Percentiles rank a stretch among this genome's conserved stretches.
phyloP scores from a whole-genome alignment of 495 filamentous ascomycete genomes.

The Penicillium cataractarum region DNA sequence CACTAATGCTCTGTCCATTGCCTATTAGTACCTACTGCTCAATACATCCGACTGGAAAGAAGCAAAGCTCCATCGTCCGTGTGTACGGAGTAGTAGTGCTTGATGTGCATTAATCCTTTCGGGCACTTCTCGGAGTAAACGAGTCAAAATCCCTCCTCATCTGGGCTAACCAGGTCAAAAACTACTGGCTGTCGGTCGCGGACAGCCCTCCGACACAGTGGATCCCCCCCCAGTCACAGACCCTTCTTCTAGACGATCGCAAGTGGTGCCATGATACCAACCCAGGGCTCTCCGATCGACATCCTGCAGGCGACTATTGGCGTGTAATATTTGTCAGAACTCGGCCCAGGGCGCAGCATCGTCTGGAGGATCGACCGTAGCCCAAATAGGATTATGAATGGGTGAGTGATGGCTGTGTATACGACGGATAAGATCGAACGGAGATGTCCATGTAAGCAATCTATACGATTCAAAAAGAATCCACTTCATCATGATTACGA shows the following conservation, averaged over 20 bases:
- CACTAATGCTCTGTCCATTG: background rate
- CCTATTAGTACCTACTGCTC: background rate
- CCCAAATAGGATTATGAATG: background rate
- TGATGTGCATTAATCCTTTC: too few species aligned
- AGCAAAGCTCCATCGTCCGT: background rate
- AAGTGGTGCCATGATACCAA: conserved; percentile 1
- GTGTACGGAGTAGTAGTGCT: too few species aligned
- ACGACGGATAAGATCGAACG: background rate
- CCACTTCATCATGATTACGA: background rate
- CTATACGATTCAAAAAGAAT: background rate
- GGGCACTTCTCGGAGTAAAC: background rate
- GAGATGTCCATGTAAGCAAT: background rate
- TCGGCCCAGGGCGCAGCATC: background rate
- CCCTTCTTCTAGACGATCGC: background rate
- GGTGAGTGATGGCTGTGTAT: background rate
- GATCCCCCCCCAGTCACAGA: background rate
- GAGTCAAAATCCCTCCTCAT: background rate
- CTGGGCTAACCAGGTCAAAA: background rate
- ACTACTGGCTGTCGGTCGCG: background rate
- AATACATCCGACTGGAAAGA: background rate
- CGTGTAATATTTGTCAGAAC: conserved; percentile 4
- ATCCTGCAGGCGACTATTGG: conserved; percentile 9
- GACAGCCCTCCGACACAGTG: background rate
- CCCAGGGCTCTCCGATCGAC: background rate
- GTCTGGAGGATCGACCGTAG: background rate